Evolutionary conservation across 208 protist species (phyloP).

Genomic region (Herpetomonas tarakana): DNA sequence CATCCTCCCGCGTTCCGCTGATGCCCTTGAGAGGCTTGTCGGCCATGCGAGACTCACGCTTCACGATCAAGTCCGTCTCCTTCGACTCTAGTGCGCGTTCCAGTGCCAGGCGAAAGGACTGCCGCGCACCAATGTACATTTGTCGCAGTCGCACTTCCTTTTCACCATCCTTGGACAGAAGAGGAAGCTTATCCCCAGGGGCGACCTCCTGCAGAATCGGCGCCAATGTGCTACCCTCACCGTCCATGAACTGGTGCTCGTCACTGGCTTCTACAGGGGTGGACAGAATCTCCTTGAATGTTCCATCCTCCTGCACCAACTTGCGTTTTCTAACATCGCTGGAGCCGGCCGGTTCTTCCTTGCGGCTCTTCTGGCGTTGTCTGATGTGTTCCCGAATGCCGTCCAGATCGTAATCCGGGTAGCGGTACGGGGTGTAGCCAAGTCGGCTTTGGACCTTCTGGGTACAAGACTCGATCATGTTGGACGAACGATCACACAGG

Average conservation of each 20-base stretch:
- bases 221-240: slow-evolving; percentile 20
- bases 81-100: slow-evolving; percentile 14
- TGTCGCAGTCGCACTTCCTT: slow-evolving; percentile 30
- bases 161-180: slow-evolving; percentile 40
- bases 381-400: slow-evolving; percentile 26
- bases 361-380: slow-evolving; percentile 6
- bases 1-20: slow-evolving; percentile 8
- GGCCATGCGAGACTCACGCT: background rate
- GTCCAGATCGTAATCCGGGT: slow-evolving; percentile 71
- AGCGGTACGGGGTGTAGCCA: slow-evolving; percentile 72
- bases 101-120: slow-evolving; percentile 14
- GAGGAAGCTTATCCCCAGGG: slow-evolving; percentile 42
- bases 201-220: slow-evolving; percentile 38
- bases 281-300: slow-evolving; percentile 40
- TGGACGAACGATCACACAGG: slow-evolving; percentile 67
- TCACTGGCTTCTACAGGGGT: slow-evolving; percentile 35
- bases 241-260: slow-evolving; percentile 24
- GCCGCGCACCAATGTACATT: slow-evolving; percentile 15
- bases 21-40: background rate
- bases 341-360: slow-evolving; percentile 7
- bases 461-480: slow-evolving; percentile 68
- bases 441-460: slow-evolving; percentile 46
- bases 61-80: background rate
- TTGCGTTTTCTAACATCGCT: slow-evolving; percentile 32
- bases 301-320: slow-evolving; percentile 49